Evolutionary conservation across 2,329 filamentous ascomycete genomes (phyloP), one percentile per base, ranked within the genome.

Genomic region (Stagonosporopsis vannaccii): DNA sequence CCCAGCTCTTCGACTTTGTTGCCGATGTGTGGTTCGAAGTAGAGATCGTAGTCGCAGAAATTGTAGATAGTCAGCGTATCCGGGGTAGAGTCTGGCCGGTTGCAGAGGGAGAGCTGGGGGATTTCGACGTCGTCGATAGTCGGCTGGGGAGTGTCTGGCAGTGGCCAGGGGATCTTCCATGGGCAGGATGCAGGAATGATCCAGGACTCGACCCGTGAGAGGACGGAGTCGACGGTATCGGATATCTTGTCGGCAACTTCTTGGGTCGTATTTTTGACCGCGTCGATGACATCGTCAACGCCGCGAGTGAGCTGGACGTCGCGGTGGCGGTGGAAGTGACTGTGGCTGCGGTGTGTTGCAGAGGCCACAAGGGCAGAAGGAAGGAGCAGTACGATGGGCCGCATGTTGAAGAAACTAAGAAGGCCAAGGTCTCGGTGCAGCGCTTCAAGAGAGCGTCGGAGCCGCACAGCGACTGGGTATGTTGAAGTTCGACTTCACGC

Each of bases 31-130:
- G 61, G 61, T 25, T 55, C 41, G 44, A 60, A 56, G 40, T 51
- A 49, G 22, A 65, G 56, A 15, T 58, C 41, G 41, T 67, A 66
- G 9, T 50, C 32, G 51, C 65, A 67, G 56, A 63, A 67, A 46
- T 65, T 66, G 30, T 60, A 40, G 15, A 66, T 47, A 11, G 59
- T 63, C n/a, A 66, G 43, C 1, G 54, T 59, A 25, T 61, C 49
- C 0, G 60, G 42, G 0, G 32, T 60, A 2, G 56, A 47, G 5
- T 44, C 32, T 2, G 63, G 65, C 1, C 39, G 45, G 1, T 48
- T 6, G 47, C 60, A 67, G 39, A 67, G 26, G 2, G 41, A 36
- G 19, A 67, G 63, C 22, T 67, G 65, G 2, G 46, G 33, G 2
- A 45, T 50, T 3, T 44, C 28, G 11, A 53, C 50, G 25, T 63